phyloP scores from a whole-genome alignment of 371 early-diverging fungal species.

The Dinochytrium kinnereticum region DNA sequence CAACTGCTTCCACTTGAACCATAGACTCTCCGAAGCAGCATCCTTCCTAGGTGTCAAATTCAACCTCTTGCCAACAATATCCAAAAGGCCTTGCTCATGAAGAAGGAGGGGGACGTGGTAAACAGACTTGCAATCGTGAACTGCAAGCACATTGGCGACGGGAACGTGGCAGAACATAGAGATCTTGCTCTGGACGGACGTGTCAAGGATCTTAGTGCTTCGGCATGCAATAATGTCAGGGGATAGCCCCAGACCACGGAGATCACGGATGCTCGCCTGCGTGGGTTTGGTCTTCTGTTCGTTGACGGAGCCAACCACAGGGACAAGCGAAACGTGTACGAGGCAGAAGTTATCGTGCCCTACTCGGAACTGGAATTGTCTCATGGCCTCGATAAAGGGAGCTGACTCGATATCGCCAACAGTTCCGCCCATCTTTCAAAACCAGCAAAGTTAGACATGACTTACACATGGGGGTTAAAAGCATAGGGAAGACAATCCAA shows the following conservation, averaged over 20 bases:
- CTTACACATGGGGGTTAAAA: not conserved
- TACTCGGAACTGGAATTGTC: constrained; percentile 98
- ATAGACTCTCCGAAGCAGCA: constrained; percentile 29
- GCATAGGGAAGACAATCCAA: not conserved
- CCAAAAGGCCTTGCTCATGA: constrained; percentile 81
- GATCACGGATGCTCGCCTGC: constrained; percentile 93
- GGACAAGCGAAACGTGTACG: constrained; percentile 97
- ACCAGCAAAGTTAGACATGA: not conserved
- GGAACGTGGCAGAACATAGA: constrained; percentile 98
- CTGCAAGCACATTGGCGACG: constrained; percentile 87
- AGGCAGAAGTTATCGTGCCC: constrained; percentile 97
- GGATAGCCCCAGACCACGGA: constrained; percentile 94
- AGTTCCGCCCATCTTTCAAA: constrained; percentile 89
- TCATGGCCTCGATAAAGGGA: constrained; percentile 98
- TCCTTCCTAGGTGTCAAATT: constrained; percentile 59
- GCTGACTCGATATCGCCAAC: constrained; percentile 99
- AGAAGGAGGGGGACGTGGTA: constrained; percentile 97
- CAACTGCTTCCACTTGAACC: constrained; percentile 81
- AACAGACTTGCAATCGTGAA: constrained; percentile 94
- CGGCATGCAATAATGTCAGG: constrained; percentile 99
- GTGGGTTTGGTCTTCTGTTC: constrained; percentile 99
- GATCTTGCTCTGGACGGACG: constrained; percentile 87
- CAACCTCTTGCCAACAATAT: constrained; percentile 81
- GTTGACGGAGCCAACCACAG: constrained; percentile 95
- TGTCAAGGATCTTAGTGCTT: constrained; percentile 78